phyloP scores from a whole-genome alignment of 257 asterid species.

The Primulina tabacum region DNA sequence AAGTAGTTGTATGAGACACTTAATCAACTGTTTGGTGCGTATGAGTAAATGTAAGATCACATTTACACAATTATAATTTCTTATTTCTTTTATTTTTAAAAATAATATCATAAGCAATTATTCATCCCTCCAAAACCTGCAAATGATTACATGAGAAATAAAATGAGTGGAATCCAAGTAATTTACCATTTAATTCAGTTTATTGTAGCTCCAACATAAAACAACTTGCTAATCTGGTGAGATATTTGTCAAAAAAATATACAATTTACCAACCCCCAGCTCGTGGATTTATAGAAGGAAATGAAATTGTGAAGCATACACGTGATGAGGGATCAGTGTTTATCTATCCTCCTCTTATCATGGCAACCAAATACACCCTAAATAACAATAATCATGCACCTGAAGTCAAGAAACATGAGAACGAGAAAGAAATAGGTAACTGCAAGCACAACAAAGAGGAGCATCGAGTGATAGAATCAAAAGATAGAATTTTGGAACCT shows the following conservation, averaged over 20 bases:
- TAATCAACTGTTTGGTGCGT: background rate
- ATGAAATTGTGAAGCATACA: background rate
- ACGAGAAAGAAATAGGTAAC: constrained; percentile 2
- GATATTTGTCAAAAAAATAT: background rate
- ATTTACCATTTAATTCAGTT: background rate
- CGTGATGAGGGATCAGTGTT: background rate
- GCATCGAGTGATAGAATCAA: background rate
- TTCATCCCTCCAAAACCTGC: background rate
- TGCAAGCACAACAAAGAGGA: background rate
- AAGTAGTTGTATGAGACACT: background rate
- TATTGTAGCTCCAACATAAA: background rate
- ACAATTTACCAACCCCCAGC: background rate
- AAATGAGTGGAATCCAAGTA: background rate
- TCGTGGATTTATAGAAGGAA: background rate
- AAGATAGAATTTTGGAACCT: constrained; percentile 27
- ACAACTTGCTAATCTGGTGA: background rate
- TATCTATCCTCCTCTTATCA: background rate
- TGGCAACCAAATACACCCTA: background rate
- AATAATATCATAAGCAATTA: background rate
- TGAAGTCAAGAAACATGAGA: background rate
- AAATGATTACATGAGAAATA: background rate
- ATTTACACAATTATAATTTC: background rate
- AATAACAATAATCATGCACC: background rate
- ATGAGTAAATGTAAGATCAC: background rate
- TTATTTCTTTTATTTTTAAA: too few relatives aligned